phyloP scores from a whole-genome alignment of 2,329 filamentous ascomycete genomes.

The Dactylellina leptospora region DNA sequence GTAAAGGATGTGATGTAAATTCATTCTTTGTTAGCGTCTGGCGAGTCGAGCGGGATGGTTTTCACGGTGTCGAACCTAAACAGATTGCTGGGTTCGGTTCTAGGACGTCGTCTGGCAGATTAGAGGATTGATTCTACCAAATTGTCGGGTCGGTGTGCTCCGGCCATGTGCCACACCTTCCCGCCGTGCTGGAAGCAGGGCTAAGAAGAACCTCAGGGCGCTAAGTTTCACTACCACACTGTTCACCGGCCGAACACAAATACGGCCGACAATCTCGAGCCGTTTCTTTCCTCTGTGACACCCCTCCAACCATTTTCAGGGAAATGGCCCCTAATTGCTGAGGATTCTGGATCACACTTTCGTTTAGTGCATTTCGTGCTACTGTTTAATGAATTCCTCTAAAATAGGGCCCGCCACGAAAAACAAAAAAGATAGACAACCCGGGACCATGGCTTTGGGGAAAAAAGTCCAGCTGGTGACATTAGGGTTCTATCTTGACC shows the following conservation, averaged over 20 bases:
- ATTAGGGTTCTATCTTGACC: no score
- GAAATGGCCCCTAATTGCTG: slow-evolving; percentile 38
- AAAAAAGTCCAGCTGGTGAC: slow-evolving; percentile 29
- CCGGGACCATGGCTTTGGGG: slow-evolving; percentile 46
- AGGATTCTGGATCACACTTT: slow-evolving; percentile 21
- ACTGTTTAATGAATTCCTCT: slow-evolving; percentile 35
- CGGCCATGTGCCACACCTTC: slow-evolving; percentile 53
- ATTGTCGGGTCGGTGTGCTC: slow-evolving; percentile 53
- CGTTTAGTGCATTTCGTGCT: slow-evolving; percentile 35
- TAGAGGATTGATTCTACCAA: slow-evolving; percentile 52
- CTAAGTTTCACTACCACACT: slow-evolving; percentile 51
- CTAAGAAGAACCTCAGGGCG: slow-evolving; percentile 42
- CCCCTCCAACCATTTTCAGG: slow-evolving; percentile 40
- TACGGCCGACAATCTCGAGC: slow-evolving; percentile 50
- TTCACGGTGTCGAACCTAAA: slow-evolving; percentile 45
- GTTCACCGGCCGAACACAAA: slow-evolving; percentile 30
- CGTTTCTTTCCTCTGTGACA: slow-evolving; percentile 38
- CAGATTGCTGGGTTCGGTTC: slow-evolving; percentile 36
- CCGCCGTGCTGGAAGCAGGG: slow-evolving; percentile 52
- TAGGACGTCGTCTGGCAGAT: slow-evolving; percentile 42
- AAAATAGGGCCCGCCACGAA: slow-evolving; percentile 17
- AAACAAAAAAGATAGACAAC: slow-evolving; percentile 38
- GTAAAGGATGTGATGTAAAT: neutral
- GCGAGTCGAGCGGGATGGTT: slow-evolving; percentile 15
- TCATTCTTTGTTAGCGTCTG: slow-evolving; percentile 3